These are phyloP conservation scores for Picocystis salinarum DNA, from an alignment of 139 green algal genomes.

Conservation along the genomic window DNA sequence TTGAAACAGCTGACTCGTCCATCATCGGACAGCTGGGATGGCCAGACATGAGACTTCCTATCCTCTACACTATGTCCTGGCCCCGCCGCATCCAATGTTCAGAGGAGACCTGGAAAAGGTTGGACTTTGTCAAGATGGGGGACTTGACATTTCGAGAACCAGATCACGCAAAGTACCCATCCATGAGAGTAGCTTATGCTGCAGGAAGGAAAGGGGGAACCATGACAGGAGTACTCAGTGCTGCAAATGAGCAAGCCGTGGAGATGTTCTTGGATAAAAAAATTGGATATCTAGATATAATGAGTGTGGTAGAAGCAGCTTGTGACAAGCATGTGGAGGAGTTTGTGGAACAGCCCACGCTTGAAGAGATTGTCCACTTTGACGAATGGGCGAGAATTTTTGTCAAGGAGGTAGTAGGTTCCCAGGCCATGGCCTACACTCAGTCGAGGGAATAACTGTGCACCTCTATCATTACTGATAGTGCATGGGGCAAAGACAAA, in stretches of 20 bases:
- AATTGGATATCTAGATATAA: conserved; percentile 73
- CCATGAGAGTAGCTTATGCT: conserved; percentile 76
- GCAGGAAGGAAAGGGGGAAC: conserved; percentile 80
- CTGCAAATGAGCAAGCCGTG: conserved; percentile 93
- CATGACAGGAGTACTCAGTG: conserved; percentile 92
- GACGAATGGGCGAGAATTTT: conserved; percentile 77
- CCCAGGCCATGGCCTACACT: conserved; percentile 3
- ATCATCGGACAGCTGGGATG: conserved; percentile 93
- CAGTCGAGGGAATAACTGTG: no score
- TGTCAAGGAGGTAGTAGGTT: conserved; percentile 10
- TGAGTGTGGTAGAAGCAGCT: conserved; percentile 67
- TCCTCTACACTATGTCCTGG: conserved; percentile 98
- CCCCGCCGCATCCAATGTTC: conserved; percentile 57
- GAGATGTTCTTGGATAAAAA: conserved; percentile 90
- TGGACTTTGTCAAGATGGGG: conserved; percentile 83
- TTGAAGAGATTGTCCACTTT: conserved; percentile 92
- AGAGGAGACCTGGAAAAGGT: conserved; percentile 75
- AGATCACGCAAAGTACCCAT: conserved; percentile 89
- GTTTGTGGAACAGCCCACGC: conserved; percentile 32
- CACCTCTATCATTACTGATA: no score
- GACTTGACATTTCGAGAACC: conserved; percentile 83
- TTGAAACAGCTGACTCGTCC: conserved; percentile 85
- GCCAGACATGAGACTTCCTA: conserved; percentile 97
- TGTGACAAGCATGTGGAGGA: conserved; percentile 71
- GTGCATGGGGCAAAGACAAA: no score